Conservation (phyloP, 805 yeast genomes). For the Saccharomycopsis selenospora region DNA sequence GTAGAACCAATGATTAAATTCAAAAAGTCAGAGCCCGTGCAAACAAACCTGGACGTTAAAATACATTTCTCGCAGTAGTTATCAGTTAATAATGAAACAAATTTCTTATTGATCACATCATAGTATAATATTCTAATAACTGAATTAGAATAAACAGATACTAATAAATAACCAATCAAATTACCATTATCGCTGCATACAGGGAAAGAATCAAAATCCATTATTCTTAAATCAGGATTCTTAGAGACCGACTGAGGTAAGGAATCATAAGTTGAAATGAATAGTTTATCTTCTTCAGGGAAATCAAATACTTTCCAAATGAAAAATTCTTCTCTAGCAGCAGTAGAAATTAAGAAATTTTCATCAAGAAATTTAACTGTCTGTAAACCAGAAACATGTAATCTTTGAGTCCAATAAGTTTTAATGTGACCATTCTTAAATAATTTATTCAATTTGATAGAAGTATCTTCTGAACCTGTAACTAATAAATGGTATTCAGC, state of each 20-base stretch:
- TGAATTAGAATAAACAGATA: slow-evolving; percentile 83
- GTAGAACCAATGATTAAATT: slow-evolving; percentile 61
- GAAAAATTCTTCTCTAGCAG: slow-evolving; percentile 83
- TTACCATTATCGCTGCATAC: slow-evolving; percentile 26
- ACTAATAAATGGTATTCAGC: slow-evolving; percentile 37
- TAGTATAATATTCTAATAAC: slow-evolving; percentile 59
- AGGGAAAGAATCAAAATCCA: slow-evolving; percentile 64
- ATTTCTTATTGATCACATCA: slow-evolving; percentile 30
- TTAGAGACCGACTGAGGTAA: slow-evolving; percentile 45
- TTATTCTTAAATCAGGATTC: slow-evolving; percentile 79
- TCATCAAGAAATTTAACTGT: slow-evolving; percentile 52
- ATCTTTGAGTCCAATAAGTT: slow-evolving; percentile 56
- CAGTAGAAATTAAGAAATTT: slow-evolving; percentile 44
- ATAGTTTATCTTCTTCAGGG: slow-evolving; percentile 34
- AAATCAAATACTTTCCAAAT: slow-evolving; percentile 59
- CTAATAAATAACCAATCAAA: slow-evolving; percentile 42
- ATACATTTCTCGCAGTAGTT: slow-evolving; percentile 71
- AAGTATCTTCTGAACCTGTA: slow-evolving; percentile 87
- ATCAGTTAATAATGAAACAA: slow-evolving; percentile 40
- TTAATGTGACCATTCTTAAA: slow-evolving; percentile 36
- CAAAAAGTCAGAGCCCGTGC: slow-evolving; percentile 22
- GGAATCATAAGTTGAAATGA: slow-evolving; percentile 42
- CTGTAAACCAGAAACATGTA: slow-evolving; percentile 88
- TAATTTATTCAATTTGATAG: slow-evolving; percentile 50
- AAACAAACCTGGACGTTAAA: slow-evolving; percentile 48